A percentile compares a stretch with the other conserved stretches of the same genome.
Evolutionary conservation across 345 rosid genomes (phyloP).

Genomic region (Lepidium aucheri): DNA sequence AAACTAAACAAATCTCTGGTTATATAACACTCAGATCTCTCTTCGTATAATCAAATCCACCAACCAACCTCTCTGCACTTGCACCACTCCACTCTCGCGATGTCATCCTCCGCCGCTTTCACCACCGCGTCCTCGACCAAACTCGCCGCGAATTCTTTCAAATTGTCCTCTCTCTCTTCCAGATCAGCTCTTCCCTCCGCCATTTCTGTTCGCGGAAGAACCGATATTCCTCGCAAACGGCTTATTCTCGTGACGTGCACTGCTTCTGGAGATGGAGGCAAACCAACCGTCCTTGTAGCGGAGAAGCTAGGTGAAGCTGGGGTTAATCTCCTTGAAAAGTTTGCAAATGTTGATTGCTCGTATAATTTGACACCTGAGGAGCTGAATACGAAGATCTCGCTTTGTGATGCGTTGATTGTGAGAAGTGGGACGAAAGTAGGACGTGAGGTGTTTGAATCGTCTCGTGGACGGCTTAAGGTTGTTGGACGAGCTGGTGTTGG

Average conservation of each 20-base stretch:
- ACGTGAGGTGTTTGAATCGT: slow-evolving; percentile 67
- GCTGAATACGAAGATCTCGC: slow-evolving; percentile 81
- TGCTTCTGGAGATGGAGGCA: slow-evolving; percentile 29
- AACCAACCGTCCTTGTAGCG: slow-evolving; percentile 66
- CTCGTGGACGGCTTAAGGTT: slow-evolving; percentile 65
- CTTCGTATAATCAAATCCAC: neutral
- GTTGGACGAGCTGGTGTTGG: slow-evolving; percentile 91
- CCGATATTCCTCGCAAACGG: neutral
- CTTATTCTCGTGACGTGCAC: slow-evolving; percentile 26
- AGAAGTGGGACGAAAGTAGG: slow-evolving; percentile 68
- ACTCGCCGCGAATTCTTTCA: slow-evolving; percentile 17
- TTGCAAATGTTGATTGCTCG: slow-evolving; percentile 64
- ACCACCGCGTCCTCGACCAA: neutral
- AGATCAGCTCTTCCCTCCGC: slow-evolving; percentile 23
- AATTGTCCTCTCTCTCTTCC: slow-evolving; percentile 32
- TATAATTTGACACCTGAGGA: slow-evolving; percentile 72
- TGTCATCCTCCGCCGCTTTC: neutral
- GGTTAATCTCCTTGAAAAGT: slow-evolving; percentile 38
- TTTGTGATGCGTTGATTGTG: slow-evolving; percentile 71
- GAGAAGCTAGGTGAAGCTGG: slow-evolving; percentile 80
- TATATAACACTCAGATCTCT: neutral
- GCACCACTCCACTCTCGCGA: neutral
- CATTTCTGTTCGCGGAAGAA: slow-evolving; percentile 8
- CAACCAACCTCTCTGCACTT: neutral
- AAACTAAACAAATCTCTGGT: neutral